Percentiles rank a stretch among this genome's conserved stretches.
Evolutionary conservation across 1,284 basidiomycete species (phyloP).

Genomic region (Trametes sp.): DNA sequence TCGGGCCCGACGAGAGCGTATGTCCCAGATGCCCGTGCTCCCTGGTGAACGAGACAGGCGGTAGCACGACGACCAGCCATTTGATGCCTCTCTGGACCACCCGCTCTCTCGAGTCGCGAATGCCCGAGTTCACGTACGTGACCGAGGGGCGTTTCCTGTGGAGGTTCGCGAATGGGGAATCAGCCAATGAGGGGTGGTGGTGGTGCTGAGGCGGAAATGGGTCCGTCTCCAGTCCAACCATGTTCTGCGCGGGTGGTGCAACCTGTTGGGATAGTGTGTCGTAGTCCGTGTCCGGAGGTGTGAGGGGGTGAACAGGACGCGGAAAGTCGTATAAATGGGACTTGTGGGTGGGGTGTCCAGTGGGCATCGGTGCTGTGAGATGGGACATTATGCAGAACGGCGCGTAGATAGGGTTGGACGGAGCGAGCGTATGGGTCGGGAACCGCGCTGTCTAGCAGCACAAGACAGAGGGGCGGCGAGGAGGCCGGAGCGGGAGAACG

Average conservation of each 20-base stretch:
- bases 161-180: constrained; percentile 22
- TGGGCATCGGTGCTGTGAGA: constrained; percentile 36
- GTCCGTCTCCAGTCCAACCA: constrained; percentile 37
- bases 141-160: constrained; percentile 59
- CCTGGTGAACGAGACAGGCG: constrained; percentile 63
- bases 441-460: constrained; percentile 38
- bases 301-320: constrained; percentile 51
- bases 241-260: constrained; percentile 29
- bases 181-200: constrained; percentile 15
- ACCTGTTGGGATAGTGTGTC: constrained; percentile 42
- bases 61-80: constrained; percentile 73
- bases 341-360: constrained; percentile 54
- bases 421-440: constrained; percentile 23
- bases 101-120: constrained; percentile 59
- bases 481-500: constrained; percentile 8
- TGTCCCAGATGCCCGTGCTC: constrained; percentile 69
- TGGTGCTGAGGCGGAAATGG: constrained; percentile 30
- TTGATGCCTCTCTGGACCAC: constrained; percentile 53
- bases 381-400: constrained; percentile 29
- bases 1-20: constrained; percentile 65
- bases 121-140: constrained; percentile 61
- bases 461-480: constrained; percentile 21
- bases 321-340: constrained; percentile 58
- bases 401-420: constrained; percentile 23
- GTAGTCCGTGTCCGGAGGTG: constrained; percentile 62